Evolutionary conservation across 768 basidiomycete genomes (phyloP), one percentile per base, ranked within the genome.

Genomic region (Russula earlei): DNA sequence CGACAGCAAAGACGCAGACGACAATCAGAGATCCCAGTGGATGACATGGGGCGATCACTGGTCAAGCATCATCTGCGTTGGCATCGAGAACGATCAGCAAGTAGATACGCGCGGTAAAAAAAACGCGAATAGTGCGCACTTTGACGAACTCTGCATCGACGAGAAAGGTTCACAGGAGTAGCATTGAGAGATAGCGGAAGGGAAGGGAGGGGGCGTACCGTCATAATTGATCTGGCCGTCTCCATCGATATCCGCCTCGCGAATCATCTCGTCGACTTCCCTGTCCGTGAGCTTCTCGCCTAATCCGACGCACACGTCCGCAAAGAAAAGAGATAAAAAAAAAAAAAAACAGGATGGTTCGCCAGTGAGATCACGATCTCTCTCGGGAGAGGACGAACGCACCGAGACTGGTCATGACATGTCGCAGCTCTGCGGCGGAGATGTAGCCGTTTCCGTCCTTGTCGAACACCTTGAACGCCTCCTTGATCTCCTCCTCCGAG

Each of bases 401-500:
- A 87, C 91, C 87, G 55, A 96, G 77, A 68, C 83, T 91, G 60
- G 80, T 86, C 94, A 97, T 95, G 64, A 96, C 91, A 64, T 87
- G 84, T 67, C 85, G 78, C 69, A 96, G 71, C 75, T 97, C 94
- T 2, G 83, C 83, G 5, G 87, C 82, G 34, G 78, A 85, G 72
- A 97, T 96, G 66, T 77, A 87, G 17, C 93, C 94, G 65, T 91
- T 93, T 12, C 88, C 88, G 66, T 97, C 91, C 80, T 91, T 93
- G 72, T 97, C 94, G 65, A 96, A 96, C 52, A 92, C 91, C 71
- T 87, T 88, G 82, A 98, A 98, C 24, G 95, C 95, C 76, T 94
- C 90, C 69, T 82, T 84, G 71, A 98, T 88, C 74, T 96, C 94
- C 70, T 93, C 92, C 71, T 96, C 91, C 63, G 81, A 81, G 68